phyloP scores from a whole-genome alignment of 1,284 basidiomycete genomes.

The Ustanciosporium gigantosporum region DNA sequence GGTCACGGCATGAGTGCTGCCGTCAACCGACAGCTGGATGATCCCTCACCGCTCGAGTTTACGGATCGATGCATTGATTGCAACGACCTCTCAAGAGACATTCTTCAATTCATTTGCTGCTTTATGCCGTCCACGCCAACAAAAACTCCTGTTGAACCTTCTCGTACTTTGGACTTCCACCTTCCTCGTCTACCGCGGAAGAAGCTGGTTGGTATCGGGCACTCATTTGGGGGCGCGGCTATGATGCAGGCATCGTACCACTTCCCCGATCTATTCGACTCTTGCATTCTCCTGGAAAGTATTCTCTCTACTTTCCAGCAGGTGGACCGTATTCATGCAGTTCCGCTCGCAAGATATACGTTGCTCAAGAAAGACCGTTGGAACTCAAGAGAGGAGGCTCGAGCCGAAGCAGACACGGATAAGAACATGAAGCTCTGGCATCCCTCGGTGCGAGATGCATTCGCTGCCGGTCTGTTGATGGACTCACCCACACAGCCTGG shows the following conservation, averaged over 20 bases:
- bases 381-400: constrained; percentile 24
- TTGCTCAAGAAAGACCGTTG: constrained; percentile 32
- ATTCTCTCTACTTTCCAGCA: constrained; percentile 22
- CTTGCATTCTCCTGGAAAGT: constrained; percentile 24
- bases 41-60: constrained; percentile 22
- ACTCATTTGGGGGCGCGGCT: constrained; percentile 34
- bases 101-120: constrained; percentile 38
- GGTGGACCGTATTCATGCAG: constrained; percentile 13
- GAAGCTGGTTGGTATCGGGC: constrained; percentile 33
- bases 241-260: constrained; percentile 23
- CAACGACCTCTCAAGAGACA: constrained; percentile 34
- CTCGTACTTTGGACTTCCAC: constrained; percentile 30
- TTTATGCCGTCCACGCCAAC: constrained; percentile 28
- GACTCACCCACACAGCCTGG: constrained; percentile 19
- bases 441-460: constrained; percentile 23
- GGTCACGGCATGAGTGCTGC: constrained; percentile 34
- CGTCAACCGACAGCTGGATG: constrained; percentile 37
- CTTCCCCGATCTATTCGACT: constrained; percentile 30
- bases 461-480: constrained; percentile 25
- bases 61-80: constrained; percentile 39
- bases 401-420: constrained; percentile 18
- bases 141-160: constrained; percentile 23
- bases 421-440: constrained; percentile 34
- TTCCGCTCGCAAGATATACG: constrained; percentile 37
- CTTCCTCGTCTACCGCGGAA: constrained; percentile 30